Conservation (phyloP, 2,329 filamentous ascomycete genomes). For the Lachnellula arida region DNA sequence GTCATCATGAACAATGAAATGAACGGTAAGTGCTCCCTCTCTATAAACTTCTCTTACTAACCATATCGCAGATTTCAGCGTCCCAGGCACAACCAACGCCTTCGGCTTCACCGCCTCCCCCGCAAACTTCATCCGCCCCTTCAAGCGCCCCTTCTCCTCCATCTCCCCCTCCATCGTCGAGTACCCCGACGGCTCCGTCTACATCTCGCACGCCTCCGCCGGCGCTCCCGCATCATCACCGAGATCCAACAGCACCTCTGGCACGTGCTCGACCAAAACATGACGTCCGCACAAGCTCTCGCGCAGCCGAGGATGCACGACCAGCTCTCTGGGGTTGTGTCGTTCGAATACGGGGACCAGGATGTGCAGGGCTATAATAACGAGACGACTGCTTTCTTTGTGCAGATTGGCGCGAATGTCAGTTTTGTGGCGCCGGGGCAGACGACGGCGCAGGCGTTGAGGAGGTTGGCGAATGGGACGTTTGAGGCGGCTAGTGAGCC, state of each 20-base stretch:
- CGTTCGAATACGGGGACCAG: slow-evolving; percentile 48
- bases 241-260: slow-evolving; percentile 61
- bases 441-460: slow-evolving; percentile 61
- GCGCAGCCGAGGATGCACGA: slow-evolving; percentile 58
- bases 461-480: slow-evolving; percentile 54
- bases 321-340: slow-evolving; percentile 54
- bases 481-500: slow-evolving; percentile 78
- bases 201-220: slow-evolving; percentile 57
- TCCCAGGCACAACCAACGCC: slow-evolving; percentile 57
- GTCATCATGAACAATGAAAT: slow-evolving; percentile 62
- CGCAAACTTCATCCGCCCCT: slow-evolving; percentile 60
- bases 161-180: slow-evolving; percentile 62
- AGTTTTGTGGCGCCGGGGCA: slow-evolving; percentile 51
- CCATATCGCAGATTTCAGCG: slow-evolving; percentile 51
- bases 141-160: slow-evolving; percentile 61
- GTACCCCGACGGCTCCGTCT: slow-evolving; percentile 50
- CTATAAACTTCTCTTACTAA: neutral
- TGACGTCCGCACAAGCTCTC: slow-evolving; percentile 50
- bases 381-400: slow-evolving; percentile 54
- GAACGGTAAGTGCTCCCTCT: slow-evolving; percentile 49
- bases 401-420: slow-evolving; percentile 53
- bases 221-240: slow-evolving; percentile 63
- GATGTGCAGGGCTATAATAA: slow-evolving; percentile 50
- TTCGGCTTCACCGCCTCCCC: slow-evolving; percentile 62
- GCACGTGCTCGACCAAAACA: slow-evolving; percentile 53